Evolutionary conservation across 208 protist species (phyloP), one percentile per base, ranked within the genome.

Genomic region (Wallacemonas sp.): DNA sequence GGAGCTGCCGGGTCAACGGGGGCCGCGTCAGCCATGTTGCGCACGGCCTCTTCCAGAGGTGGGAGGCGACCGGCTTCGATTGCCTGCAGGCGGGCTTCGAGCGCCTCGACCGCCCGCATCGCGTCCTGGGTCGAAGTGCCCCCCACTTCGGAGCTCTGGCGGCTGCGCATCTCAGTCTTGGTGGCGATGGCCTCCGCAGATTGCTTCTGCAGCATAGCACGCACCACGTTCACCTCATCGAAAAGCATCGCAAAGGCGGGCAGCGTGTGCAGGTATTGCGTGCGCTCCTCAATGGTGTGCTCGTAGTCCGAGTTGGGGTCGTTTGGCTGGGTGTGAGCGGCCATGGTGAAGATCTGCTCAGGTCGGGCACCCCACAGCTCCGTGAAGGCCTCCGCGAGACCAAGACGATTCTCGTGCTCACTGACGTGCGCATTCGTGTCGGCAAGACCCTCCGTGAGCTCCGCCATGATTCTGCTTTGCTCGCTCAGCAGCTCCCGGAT

Each of bases 201-300:
- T 62, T 90, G 84, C 15, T 82, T 70, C 70, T 84, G 76, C 28
- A 89, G 38, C 61, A 90, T 75, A n/a, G 66, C 58, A 12, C 83
- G 77, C 62, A 93, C 27, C 33, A 88, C 80, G 2, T 87, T 79
- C 59, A 93, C 24, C 66, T 93, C 86, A 30, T 91, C 84, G 26
- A 66, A 79, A 28, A 93, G 22, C n/a, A 61, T 74, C 1, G 42
- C 47, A 60, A 95, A 91, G 22, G 82, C 66, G 0, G 82, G 79
- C 62, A 95, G 70, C 14, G 80, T 80, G 63, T 85, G 77, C 9
- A 93, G 49, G 63, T 80, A 95, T n/a, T 19, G 44, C 24, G 77
- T 77, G 51, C 84, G 80, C 27, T 84, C 79, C 41, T 86, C 70
- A n/a, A 82, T 53, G 36, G 63, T 62, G 56, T 86, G 62, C 72